Percentiles rank a stretch among this genome's conserved stretches.
Evolutionary conservation across 2,329 filamentous ascomycete genomes (phyloP).

Genomic region (Xylaria sp.): DNA sequence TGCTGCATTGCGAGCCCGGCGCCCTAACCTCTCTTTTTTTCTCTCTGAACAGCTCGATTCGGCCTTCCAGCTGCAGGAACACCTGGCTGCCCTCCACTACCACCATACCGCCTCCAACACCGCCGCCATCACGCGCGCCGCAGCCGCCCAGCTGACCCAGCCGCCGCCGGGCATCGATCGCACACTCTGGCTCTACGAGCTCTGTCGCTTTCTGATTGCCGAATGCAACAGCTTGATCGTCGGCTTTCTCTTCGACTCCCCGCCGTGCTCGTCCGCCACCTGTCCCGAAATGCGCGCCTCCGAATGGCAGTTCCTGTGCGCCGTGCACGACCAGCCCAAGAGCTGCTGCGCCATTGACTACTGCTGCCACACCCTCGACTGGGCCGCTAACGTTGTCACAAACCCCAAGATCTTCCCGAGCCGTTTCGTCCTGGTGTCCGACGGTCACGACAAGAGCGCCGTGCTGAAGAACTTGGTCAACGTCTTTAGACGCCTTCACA

Average conservation of each 20-base stretch:
- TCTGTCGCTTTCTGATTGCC: constrained; percentile 93
- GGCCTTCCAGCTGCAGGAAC: constrained; percentile 96
- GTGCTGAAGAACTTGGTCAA: constrained; percentile 90
- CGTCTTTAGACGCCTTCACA: constrained; percentile 91
- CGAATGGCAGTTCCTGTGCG: constrained; percentile 99
- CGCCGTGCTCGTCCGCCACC: constrained; percentile 86
- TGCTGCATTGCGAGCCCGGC: constrained; percentile 23
- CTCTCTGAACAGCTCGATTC: constrained; percentile 79
- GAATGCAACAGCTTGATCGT: constrained; percentile 94
- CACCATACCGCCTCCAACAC: constrained; percentile 76
- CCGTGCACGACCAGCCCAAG: constrained; percentile 96
- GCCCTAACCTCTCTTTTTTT: constrained; percentile 26
- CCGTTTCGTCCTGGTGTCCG: constrained; percentile 70
- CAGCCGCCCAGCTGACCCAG: constrained; percentile 79
- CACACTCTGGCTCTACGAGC: constrained; percentile 96
- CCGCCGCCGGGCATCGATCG: constrained; percentile 85
- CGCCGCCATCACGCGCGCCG: constrained; percentile 77
- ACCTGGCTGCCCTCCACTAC: constrained; percentile 91
- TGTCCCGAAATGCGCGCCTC: constrained; percentile 98
- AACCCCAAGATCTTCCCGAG: constrained; percentile 96
- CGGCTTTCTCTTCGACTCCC: constrained; percentile 89
- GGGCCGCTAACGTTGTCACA: constrained; percentile 94
- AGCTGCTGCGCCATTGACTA: constrained; percentile 99
- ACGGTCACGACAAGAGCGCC: constrained; percentile 68
- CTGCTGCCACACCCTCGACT: constrained; percentile 98